A percentile compares a stretch with the other conserved stretches of the same genome.
Conservation (phyloP, 495 filamentous ascomycete species). For the Astrothelium subdiscretum region DNA sequence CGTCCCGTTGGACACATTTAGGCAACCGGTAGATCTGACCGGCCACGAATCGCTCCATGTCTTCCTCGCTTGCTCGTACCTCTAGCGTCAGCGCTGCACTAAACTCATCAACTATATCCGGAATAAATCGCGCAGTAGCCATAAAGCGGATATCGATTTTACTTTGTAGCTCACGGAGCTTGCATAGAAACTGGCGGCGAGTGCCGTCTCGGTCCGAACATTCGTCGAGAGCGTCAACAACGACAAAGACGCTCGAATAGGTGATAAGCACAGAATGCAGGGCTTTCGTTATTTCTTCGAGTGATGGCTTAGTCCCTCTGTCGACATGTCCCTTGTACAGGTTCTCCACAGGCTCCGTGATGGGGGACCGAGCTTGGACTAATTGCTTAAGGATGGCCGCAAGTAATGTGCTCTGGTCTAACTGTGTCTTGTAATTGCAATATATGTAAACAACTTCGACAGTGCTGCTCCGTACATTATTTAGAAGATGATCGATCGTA, state of each 20-base stretch:
- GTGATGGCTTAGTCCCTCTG: slow-evolving; percentile 16
- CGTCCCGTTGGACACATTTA: slow-evolving; percentile 6
- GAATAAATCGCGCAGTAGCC: slow-evolving; percentile 17
- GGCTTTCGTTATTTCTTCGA: slow-evolving; percentile 24
- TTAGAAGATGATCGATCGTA: slow-evolving; percentile 20
- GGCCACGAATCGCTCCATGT: slow-evolving; percentile 13
- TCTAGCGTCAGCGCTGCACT: slow-evolving; percentile 1
- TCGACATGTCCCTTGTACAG: slow-evolving; percentile 10
- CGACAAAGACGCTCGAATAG: slow-evolving; percentile 28
- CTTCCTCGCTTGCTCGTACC: slow-evolving; percentile 11
- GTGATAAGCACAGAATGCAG: slow-evolving; percentile 17
- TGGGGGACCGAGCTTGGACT: slow-evolving; percentile 12
- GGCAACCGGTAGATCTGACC: slow-evolving; percentile 10
- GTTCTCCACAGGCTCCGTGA: slow-evolving; percentile 18
- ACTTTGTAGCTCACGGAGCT: slow-evolving; percentile 24
- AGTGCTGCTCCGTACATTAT: slow-evolving; percentile 6
- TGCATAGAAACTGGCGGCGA: slow-evolving; percentile 20
- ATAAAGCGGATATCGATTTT: slow-evolving; percentile 17
- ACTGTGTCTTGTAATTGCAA: slow-evolving; percentile 28
- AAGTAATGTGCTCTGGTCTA: slow-evolving; percentile 29
- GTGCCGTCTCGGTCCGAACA: slow-evolving; percentile 21
- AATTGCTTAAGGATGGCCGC: slow-evolving; percentile 32
- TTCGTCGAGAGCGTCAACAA: slow-evolving; percentile 40
- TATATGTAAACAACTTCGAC: slow-evolving; percentile 33
- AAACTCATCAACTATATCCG: slow-evolving; percentile 10